phyloP scores from a whole-genome alignment of 2,329 filamentous ascomycete species.

The Ambrosiella xylebori region DNA sequence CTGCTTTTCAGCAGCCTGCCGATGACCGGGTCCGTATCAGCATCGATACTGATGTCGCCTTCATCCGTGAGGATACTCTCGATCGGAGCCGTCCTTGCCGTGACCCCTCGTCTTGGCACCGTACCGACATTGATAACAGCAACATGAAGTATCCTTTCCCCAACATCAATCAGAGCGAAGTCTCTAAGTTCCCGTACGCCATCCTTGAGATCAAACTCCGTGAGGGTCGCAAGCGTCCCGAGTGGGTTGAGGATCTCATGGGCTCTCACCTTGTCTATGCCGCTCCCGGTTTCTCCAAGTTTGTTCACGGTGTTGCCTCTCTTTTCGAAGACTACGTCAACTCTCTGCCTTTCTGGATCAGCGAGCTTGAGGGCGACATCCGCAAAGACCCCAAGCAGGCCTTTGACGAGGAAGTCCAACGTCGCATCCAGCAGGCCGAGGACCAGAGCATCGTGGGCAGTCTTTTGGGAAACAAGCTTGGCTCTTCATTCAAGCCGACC shows the following conservation, averaged over 20 bases:
- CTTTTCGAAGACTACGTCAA: slow-evolving; percentile 95
- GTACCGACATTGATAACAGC: slow-evolving; percentile 68
- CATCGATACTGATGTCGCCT: slow-evolving; percentile 79
- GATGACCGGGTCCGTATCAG: slow-evolving; percentile 83
- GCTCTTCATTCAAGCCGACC: slow-evolving; percentile 38
- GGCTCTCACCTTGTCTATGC: slow-evolving; percentile 81
- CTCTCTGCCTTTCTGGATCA: slow-evolving; percentile 88
- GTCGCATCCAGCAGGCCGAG: slow-evolving; percentile 62
- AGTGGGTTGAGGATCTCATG: slow-evolving; percentile 87
- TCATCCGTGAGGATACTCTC: slow-evolving; percentile 64
- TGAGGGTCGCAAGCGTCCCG: slow-evolving; percentile 53
- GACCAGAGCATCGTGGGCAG: slow-evolving; percentile 82
- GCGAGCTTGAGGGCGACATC: slow-evolving; percentile 82
- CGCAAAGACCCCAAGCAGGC: slow-evolving; percentile 79
- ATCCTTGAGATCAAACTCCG: slow-evolving; percentile 84
- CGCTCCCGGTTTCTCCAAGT: slow-evolving; percentile 85
- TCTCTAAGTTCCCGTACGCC: slow-evolving; percentile 78
- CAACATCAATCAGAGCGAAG: slow-evolving; percentile 75
- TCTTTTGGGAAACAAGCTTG: slow-evolving; percentile 47
- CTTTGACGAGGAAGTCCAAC: slow-evolving; percentile 80
- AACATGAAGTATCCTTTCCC: slow-evolving; percentile 77
- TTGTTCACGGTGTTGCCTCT: slow-evolving; percentile 79
- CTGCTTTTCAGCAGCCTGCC: slow-evolving; percentile 88
- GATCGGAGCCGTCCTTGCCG: slow-evolving; percentile 75
- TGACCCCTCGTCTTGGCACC: slow-evolving; percentile 78